phyloP scores from a whole-genome alignment of 164 flowering plant genomes.

The Magnolia officinalis region DNA sequence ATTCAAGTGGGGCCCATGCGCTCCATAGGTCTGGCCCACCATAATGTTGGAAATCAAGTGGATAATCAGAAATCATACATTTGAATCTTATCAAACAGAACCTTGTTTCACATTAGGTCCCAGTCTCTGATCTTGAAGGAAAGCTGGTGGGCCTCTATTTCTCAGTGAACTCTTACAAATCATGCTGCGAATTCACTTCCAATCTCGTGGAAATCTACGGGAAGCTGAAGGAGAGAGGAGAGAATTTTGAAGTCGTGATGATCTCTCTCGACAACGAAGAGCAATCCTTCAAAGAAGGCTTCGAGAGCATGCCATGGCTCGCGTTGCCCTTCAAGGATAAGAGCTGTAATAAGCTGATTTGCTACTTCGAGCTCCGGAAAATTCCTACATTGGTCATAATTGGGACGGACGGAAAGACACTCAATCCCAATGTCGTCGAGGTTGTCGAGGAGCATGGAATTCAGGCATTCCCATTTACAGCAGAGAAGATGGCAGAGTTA shows the following conservation, averaged over 20 bases:
- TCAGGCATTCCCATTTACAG: slow-evolving; percentile 34
- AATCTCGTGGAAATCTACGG: slow-evolving; percentile 20
- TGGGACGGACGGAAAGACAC: slow-evolving; percentile 30
- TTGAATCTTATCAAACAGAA: not conserved
- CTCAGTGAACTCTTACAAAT: not conserved
- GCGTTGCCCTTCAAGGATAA: slow-evolving; percentile 26
- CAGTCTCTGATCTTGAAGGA: slow-evolving; percentile 34
- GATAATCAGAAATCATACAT: too few relatives aligned
- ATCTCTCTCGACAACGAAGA: slow-evolving; percentile 17
- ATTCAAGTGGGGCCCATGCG: too few relatives aligned
- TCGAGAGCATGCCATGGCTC: slow-evolving; percentile 23
- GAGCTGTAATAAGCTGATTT: slow-evolving; percentile 5
- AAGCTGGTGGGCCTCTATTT: slow-evolving; percentile 33
- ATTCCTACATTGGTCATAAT: slow-evolving; percentile 22
- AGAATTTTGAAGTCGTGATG: slow-evolving; percentile 26
- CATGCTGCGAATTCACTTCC: slow-evolving; percentile 17
- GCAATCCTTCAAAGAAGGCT: slow-evolving; percentile 11
- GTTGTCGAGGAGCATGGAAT: slow-evolving; percentile 20
- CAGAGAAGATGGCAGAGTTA: slow-evolving; percentile 27
- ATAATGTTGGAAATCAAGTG: too few relatives aligned
- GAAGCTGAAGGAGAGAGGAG: slow-evolving; percentile 23
- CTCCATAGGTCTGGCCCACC: too few relatives aligned
- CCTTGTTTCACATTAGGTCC: slow-evolving; percentile 18
- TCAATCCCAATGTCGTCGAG: slow-evolving; percentile 21
- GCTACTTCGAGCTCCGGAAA: slow-evolving; percentile 16